Evolutionary conservation across 257 asterid species (phyloP).

Genomic region (Sherardia arvensis): DNA sequence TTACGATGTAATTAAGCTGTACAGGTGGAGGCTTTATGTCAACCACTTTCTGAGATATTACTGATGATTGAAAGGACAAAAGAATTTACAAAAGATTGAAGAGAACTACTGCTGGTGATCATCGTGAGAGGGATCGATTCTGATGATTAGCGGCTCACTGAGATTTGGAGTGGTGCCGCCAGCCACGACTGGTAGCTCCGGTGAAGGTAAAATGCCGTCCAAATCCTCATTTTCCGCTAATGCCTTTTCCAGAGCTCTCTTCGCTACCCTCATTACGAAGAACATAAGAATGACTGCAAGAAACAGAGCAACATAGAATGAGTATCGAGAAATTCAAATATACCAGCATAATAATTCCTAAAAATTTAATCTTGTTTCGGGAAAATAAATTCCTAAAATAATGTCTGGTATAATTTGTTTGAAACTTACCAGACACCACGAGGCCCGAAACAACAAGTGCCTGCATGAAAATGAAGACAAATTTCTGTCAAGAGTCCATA

Average conservation of each 20-base stretch:
- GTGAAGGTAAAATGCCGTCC: slow-evolving; percentile 26
- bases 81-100: slow-evolving; percentile 42
- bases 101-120: slow-evolving; percentile 48
- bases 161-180: slow-evolving; percentile 28
- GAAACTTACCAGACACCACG: slow-evolving; percentile 69
- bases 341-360: no score
- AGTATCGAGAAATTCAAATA: slow-evolving; percentile 29
- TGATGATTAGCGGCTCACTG: slow-evolving; percentile 61
- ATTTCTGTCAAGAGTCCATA: neutral
- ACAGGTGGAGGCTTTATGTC: slow-evolving; percentile 39
- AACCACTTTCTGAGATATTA: slow-evolving; percentile 15
- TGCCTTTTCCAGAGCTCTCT: slow-evolving; percentile 67
- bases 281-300: slow-evolving; percentile 51
- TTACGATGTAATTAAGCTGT: slow-evolving; percentile 24
- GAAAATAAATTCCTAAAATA: no score
- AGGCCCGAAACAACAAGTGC: slow-evolving; percentile 64
- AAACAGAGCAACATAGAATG: slow-evolving; percentile 15
- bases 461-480: slow-evolving; percentile 36
- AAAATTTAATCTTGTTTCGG: neutral
- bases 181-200: slow-evolving; percentile 32
- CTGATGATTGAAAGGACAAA: slow-evolving; percentile 11
- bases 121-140: slow-evolving; percentile 49
- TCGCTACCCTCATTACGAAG: slow-evolving; percentile 68
- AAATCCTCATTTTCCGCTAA: slow-evolving; percentile 62
- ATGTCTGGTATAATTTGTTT: neutral